A percentile compares a stretch with the other conserved stretches of the same genome.
phyloP scores from a whole-genome alignment of 2,329 filamentous ascomycete genomes.

The Sphaerulina musiva region DNA sequence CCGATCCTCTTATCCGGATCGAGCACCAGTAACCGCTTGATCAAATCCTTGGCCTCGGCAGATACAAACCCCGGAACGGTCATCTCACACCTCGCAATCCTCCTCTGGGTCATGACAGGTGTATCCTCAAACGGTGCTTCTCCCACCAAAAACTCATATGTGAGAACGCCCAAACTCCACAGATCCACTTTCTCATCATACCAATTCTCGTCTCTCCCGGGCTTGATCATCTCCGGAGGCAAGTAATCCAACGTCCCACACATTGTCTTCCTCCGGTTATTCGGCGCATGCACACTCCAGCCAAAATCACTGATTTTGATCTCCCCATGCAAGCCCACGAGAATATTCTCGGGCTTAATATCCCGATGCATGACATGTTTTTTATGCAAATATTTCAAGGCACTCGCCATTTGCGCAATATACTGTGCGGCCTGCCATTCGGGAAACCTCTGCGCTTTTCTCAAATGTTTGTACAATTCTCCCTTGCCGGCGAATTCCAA shows the following conservation, averaged over 20 bases:
- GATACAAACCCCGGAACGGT: slow-evolving; percentile 85
- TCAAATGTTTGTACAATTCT: slow-evolving; percentile 80
- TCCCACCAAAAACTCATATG: slow-evolving; percentile 92
- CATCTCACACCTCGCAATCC: slow-evolving; percentile 88
- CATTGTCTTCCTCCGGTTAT: slow-evolving; percentile 87
- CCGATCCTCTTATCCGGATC: slow-evolving; percentile 91
- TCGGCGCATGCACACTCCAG: slow-evolving; percentile 96
- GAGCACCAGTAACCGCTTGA: slow-evolving; percentile 82
- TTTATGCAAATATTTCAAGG: slow-evolving; percentile 82
- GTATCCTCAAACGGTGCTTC: slow-evolving; percentile 97
- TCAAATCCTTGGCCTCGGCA: slow-evolving; percentile 81
- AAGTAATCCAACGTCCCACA: slow-evolving; percentile 97
- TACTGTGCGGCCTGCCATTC: slow-evolving; percentile 85
- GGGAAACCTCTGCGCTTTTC: slow-evolving; percentile 70
- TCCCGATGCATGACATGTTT: slow-evolving; percentile 97
- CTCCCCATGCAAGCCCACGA: slow-evolving; percentile 92
- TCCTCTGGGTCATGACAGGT: slow-evolving; percentile 84
- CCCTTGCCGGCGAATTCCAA: slow-evolving; percentile 81
- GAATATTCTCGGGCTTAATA: slow-evolving; percentile 96
- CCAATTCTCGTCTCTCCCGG: slow-evolving; percentile 70
- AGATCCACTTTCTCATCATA: slow-evolving; percentile 95
- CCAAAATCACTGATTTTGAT: slow-evolving; percentile 98
- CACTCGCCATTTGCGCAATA: slow-evolving; percentile 84
- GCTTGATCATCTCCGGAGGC: slow-evolving; percentile 93
- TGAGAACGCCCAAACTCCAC: slow-evolving; percentile 91